These are phyloP conservation scores for Pouteria campechiana DNA, from an alignment of 179 eudicot species.

Conservation along the genomic window DNA sequence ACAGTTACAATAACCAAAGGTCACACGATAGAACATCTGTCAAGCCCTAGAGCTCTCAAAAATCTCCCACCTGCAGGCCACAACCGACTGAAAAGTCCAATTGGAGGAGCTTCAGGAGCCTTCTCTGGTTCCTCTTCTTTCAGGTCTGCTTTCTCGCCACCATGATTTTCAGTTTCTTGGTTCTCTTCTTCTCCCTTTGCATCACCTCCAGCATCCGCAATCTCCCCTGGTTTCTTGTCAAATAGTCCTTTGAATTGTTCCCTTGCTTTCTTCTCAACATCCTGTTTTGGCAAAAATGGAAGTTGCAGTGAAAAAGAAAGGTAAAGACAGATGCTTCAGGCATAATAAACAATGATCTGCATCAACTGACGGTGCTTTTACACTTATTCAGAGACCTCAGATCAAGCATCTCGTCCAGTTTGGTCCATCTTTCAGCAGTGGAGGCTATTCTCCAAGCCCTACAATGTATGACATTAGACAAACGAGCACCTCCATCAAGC, in stretches of 20 bases:
- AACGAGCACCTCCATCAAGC: no score
- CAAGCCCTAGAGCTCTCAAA: conserved; percentile 24
- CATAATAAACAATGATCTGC: neutral
- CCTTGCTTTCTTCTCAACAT: conserved; percentile 52
- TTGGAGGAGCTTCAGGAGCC: conserved; percentile 16
- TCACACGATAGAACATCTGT: conserved; percentile 37
- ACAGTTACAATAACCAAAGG: no score
- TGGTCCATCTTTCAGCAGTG: no score
- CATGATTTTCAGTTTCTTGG: conserved; percentile 11
- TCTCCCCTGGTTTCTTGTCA: conserved; percentile 87
- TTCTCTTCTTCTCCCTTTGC: conserved; percentile 19
- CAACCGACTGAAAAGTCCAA: conserved; percentile 21
- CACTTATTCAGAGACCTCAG: no score
- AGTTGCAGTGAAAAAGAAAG: neutral
- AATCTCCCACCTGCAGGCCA: conserved; percentile 28
- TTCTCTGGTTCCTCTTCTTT: conserved; percentile 15
- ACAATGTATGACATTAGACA: no score
- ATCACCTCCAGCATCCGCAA: conserved; percentile 39
- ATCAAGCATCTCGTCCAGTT: no score
- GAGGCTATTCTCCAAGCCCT: no score
- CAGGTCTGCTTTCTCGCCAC: conserved; percentile 12
- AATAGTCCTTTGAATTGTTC: conserved; percentile 90
- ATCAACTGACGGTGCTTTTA: neutral
- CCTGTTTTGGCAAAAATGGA: conserved; percentile 26
- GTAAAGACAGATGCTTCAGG: neutral